Percentiles rank a stretch among this genome's conserved stretches.
These are phyloP conservation scores for Beauveria rudraprayagi DNA, from an alignment of 2,329 filamentous ascomycete genomes.

Conservation along the genomic window DNA sequence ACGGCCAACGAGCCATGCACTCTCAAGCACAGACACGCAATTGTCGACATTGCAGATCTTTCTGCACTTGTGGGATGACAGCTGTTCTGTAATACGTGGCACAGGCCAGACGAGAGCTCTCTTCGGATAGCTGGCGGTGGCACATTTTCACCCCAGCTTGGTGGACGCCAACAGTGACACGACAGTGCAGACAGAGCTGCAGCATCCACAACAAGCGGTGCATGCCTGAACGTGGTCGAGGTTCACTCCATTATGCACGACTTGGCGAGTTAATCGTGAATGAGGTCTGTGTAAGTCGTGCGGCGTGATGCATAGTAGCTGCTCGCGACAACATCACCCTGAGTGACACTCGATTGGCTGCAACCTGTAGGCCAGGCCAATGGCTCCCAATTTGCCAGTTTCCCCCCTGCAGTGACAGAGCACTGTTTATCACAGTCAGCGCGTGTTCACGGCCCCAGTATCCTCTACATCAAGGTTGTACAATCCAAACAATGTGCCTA, in stretches of 20 bases:
- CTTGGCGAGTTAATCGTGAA: not conserved
- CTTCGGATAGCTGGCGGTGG: not conserved
- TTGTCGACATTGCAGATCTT: not conserved
- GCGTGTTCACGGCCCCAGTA: not conserved
- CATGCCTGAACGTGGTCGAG: not conserved
- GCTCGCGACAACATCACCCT: not conserved
- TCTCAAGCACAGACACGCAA: not conserved
- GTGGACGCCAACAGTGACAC: not conserved
- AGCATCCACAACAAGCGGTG: not conserved
- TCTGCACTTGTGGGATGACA: not conserved
- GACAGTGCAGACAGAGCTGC: not conserved
- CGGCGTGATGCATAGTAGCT: not conserved
- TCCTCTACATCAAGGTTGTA: slow-evolving; percentile 10
- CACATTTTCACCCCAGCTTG: not conserved
- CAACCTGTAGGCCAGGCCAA: not conserved
- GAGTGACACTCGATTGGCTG: not conserved
- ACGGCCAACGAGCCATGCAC: not conserved
- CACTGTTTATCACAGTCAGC: not conserved
- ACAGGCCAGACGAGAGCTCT: slow-evolving; percentile 2
- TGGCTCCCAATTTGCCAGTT: not conserved
- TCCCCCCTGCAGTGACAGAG: not conserved
- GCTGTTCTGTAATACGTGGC: slow-evolving; percentile 1
- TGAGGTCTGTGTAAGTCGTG: not conserved
- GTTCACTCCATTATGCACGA: not conserved
- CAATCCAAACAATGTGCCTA: not conserved